phyloP scores from a whole-genome alignment of 2,329 filamentous ascomycete genomes.

The Colletotrichum gigasporum region DNA sequence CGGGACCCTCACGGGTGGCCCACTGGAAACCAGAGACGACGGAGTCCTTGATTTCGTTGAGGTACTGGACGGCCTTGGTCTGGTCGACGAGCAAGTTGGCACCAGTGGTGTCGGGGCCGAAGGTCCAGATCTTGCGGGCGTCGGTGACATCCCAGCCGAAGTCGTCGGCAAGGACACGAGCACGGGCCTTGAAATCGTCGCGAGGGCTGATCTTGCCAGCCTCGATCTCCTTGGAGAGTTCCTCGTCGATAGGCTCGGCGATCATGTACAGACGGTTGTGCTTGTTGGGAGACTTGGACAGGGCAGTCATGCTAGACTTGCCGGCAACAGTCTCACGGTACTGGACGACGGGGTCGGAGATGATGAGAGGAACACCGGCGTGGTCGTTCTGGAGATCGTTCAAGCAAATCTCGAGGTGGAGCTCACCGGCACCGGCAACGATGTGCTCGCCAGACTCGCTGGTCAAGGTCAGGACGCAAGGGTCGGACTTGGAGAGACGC shows the following conservation, averaged over 20 bases:
- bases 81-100: slow-evolving; percentile 99
- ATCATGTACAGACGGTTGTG: slow-evolving; percentile 99
- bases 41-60: slow-evolving; percentile 99
- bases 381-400: slow-evolving; percentile 99
- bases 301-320: slow-evolving; percentile 91
- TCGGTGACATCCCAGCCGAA: slow-evolving; percentile 99
- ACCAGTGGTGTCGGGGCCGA: slow-evolving; percentile 96
- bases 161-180: slow-evolving; percentile 94
- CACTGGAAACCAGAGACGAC: slow-evolving; percentile 99
- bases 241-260: slow-evolving; percentile 91
- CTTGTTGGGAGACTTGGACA: slow-evolving; percentile 99
- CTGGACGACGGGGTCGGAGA: slow-evolving; percentile 97
- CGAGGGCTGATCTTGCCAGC: slow-evolving; percentile 89
- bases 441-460: slow-evolving; percentile 97
- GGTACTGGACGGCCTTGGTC: slow-evolving; percentile 99
- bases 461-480: slow-evolving; percentile 93
- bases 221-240: slow-evolving; percentile 91
- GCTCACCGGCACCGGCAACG: slow-evolving; percentile 98
- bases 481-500: slow-evolving; percentile 99
- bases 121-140: slow-evolving; percentile 99
- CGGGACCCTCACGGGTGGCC: slow-evolving; percentile 96
- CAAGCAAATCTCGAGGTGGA: slow-evolving; percentile 99
- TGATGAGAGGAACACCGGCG: slow-evolving; percentile 95
- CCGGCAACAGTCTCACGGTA: slow-evolving; percentile 95
- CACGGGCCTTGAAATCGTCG: slow-evolving; percentile 99